phyloP scores from a whole-genome alignment of 2,329 filamentous ascomycete species.

The Ophiostoma perfectum region DNA sequence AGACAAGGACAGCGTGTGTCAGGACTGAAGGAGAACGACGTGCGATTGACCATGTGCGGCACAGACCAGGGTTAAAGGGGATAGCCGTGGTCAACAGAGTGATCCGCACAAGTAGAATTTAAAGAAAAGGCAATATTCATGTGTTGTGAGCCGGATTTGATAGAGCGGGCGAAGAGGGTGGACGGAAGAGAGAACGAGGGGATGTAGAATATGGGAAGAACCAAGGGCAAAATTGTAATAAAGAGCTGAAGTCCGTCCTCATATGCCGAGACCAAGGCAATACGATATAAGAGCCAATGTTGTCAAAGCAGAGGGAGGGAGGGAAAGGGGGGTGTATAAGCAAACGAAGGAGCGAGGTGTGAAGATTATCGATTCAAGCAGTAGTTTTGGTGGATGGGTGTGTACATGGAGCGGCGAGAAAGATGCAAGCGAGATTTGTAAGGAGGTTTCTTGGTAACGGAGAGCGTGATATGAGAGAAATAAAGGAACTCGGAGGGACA shows the following conservation, averaged over 20 bases:
- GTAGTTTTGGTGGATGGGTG: conserved; percentile 15
- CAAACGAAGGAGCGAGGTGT: not conserved
- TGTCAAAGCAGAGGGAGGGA: not conserved
- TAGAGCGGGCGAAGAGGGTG: not conserved
- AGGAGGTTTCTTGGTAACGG: not conserved
- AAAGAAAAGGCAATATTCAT: not conserved
- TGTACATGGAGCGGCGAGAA: conserved; percentile 20
- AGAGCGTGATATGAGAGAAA: not conserved
- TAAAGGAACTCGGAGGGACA: too few relatives aligned
- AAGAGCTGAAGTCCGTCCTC: not conserved
- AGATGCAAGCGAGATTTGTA: not conserved
- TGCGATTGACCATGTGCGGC: not conserved
- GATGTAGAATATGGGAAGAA: not conserved
- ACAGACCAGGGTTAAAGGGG: not conserved
- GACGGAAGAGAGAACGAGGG: not conserved
- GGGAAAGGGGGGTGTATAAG: not conserved
- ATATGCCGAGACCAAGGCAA: not conserved
- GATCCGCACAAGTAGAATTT: not conserved
- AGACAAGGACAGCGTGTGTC: not conserved
- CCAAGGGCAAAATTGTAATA: not conserved
- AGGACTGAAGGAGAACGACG: not conserved
- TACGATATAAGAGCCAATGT: not conserved
- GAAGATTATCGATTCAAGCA: not conserved
- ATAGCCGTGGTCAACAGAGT: not conserved
- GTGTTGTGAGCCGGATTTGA: not conserved